These are phyloP conservation scores for Apophysomyces trapeziformis DNA, from an alignment of 371 early-diverging fungal species.

Conservation along the genomic window DNA sequence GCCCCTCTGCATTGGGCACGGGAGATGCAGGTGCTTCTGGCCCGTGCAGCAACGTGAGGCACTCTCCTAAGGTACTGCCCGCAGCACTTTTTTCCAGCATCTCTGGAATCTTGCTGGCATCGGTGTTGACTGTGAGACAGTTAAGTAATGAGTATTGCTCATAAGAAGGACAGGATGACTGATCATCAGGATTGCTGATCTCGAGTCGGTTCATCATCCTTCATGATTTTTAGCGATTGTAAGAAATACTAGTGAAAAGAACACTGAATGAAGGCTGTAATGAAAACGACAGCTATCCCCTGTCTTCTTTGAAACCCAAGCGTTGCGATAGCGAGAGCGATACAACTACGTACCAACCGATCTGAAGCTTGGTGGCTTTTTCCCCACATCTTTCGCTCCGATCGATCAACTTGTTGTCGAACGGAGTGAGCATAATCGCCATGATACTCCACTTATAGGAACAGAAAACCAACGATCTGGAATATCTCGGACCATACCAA, in stretches of 20 bases:
- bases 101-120: background rate
- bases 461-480: too few species aligned
- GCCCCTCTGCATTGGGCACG: background rate
- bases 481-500: too few species aligned
- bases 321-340: background rate
- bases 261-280: background rate
- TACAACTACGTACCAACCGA: background rate
- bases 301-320: slow-evolving; percentile 4
- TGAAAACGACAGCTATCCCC: background rate
- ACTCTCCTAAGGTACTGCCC: background rate
- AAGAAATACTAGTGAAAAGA: background rate
- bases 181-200: slow-evolving; percentile 1
- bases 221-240: background rate
- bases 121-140: background rate
- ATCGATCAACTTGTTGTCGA: too few species aligned
- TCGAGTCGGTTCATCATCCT: background rate
- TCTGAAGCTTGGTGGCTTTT: background rate
- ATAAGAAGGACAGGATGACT: background rate
- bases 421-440: too few species aligned
- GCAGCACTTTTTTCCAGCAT: background rate
- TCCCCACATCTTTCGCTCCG: too few species aligned
- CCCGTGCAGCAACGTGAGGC: slow-evolving; percentile 1
- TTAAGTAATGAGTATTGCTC: background rate
- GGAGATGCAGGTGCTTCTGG: slow-evolving; percentile 6
- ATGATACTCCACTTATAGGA: too few species aligned